Evolutionary conservation across 495 filamentous ascomycete genomes (phyloP), one percentile per base, ranked within the genome.

Genomic region (Antarctomyces pellizariae): DNA sequence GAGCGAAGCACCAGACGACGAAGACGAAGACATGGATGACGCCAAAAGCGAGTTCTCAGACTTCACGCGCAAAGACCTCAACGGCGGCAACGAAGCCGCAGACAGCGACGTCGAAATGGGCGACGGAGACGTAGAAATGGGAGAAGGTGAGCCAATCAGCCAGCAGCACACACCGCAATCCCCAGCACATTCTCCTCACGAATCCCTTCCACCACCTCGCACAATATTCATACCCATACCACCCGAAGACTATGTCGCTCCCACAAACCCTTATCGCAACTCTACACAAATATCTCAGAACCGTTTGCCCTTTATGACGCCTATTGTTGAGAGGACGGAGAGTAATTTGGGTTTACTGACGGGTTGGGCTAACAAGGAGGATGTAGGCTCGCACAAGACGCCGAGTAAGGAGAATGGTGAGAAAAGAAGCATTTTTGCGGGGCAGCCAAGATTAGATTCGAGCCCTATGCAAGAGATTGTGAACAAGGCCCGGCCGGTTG

Each of bases 261-360:
- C 77, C 6, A 71, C 53, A 16, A 58, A 67, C 5, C 71, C 72
- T 18, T 90, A 74, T 49, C 64, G 80, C 34, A 71, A 89, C 38
- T 64, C 75, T 35, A 57, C 56, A 1, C 62, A 77, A 37, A 56
- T 68, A 28, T 74, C 77, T 34, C 82, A 92, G 35, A 89, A 73
- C 43, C 70, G 80, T 26, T 56, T 93, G 5, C 86, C 83, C 18
- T 93, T 92, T 47, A 97, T 97, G 86, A 97, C 86, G 1, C 86
- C 86, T 7, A 97, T 97, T 33, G 78, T 84, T 4, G 86, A 97
- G 45, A 73, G 73, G 37, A 97, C 86, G 0, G 86, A 97, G 48
- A 75, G 68, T 12, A 86, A 79, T 0, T 44, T 90, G 12, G 70
- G 67, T 13, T 52, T 72, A 14, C 55, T 62, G 24, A 71, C 71